A percentile compares a stretch with the other conserved stretches of the same genome.
phyloP scores from a whole-genome alignment of 176 grass and related monocot species.

The Oryza meyeriana region DNA sequence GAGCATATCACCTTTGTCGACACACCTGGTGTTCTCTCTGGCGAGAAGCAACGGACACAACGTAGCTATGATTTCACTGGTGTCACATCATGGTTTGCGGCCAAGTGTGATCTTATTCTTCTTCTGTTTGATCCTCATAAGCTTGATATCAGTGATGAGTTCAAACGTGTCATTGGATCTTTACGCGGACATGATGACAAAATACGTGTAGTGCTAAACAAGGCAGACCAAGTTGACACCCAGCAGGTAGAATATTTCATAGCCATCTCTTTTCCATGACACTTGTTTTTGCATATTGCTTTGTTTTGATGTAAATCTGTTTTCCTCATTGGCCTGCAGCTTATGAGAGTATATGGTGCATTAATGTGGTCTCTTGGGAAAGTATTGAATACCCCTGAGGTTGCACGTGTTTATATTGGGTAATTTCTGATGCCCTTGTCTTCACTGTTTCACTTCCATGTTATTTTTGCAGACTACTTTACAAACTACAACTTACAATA shows the following conservation, averaged over 20 bases:
- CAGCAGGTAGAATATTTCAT: conserved; percentile 57
- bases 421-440: conserved; percentile 40
- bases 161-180: conserved; percentile 83
- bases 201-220: conserved; percentile 92
- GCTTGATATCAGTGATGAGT: conserved; percentile 90
- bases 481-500: not conserved
- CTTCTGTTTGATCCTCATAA: conserved; percentile 95
- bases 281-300: conserved; percentile 7
- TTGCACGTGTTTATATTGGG: conserved; percentile 94
- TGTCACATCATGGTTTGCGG: conserved; percentile 89
- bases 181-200: conserved; percentile 91
- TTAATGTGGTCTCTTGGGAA: conserved; percentile 99
- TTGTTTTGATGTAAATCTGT: conserved; percentile 12
- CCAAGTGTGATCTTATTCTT: conserved; percentile 94
- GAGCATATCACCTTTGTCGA: conserved; percentile 97
- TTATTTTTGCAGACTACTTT: not conserved
- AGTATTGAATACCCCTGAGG: conserved; percentile 97
- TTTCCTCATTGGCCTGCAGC: conserved; percentile 49
- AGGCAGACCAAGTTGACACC: conserved; percentile 93
- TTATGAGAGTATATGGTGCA: conserved; percentile 99
- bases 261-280: not conserved
- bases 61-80: conserved; percentile 90
- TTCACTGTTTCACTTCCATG: conserved; percentile 4
- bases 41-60: conserved; percentile 87
- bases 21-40: conserved; percentile 92